Evolutionary conservation across 2,329 filamentous ascomycete species (phyloP), one percentile per base, ranked within the genome.

Genomic region (Didymella pomorum): DNA sequence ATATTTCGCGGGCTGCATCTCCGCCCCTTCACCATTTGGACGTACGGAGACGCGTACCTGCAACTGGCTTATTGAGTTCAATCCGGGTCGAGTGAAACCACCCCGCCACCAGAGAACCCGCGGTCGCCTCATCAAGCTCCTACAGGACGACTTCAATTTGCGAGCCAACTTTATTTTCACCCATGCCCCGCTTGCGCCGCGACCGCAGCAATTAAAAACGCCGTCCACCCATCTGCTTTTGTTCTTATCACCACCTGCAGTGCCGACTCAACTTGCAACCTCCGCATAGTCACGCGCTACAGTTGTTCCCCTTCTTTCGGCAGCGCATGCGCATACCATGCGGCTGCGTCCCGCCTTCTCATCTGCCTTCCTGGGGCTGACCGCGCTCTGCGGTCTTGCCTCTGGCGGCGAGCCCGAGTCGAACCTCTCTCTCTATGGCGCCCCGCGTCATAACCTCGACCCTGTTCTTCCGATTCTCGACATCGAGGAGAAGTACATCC

Each of bases 401-500:
- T 54, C n/a, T 29, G 8, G 6, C 8, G 23, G 31, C 12, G 16
- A n/a, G 2, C 52, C 58, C 1, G 39, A 42, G 20, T 20, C 20
- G 14, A 58, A 64, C 23, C 37, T 58, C 10, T 51, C 59, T n/a
- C n/a, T n/a, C n/a, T n/a, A n/a, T n/a, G n/a, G n/a, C n/a, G n/a
- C n/a, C n/a, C n/a, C n/a, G n/a, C n/a, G n/a, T n/a, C n/a, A n/a
- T n/a, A n/a, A n/a, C n/a, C n/a, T n/a, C n/a, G n/a, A n/a, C n/a
- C n/a, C n/a, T n/a, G n/a, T n/a, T n/a, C n/a, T n/a, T n/a, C n/a
- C n/a, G n/a, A n/a, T n/a, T n/a, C n/a, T n/a, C n/a, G n/a, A n/a
- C 3, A 53, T 65, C 23, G 54, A 60, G 9, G 63, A 66, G 23
- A 23, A 42, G 31, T 64, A 61, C 49, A 65, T 65, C 10, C 50